Conservation (phyloP, 257 asterid species). For the Coffea canephora region DNA sequence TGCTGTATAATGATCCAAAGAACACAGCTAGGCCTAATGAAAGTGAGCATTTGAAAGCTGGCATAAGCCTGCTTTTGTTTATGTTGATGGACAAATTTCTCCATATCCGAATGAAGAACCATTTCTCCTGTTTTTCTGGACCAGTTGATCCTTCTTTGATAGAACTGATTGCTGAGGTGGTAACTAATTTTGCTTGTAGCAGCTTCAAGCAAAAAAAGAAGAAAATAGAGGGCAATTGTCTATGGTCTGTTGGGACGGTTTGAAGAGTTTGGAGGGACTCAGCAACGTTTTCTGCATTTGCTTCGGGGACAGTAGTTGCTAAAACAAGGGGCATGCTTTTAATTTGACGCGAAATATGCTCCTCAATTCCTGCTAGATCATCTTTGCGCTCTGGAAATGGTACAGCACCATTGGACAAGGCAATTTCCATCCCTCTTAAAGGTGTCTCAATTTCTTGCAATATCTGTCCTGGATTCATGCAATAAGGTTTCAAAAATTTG, state of each 20-base stretch:
- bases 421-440: constrained; percentile 72
- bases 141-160: constrained; percentile 19
- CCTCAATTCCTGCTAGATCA: constrained; percentile 27
- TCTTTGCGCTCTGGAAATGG: constrained; percentile 46
- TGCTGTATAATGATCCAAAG: constrained; percentile 64
- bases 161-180: not conserved
- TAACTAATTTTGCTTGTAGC: constrained; percentile 35
- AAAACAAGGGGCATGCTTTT: constrained; percentile 38
- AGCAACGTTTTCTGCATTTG: constrained; percentile 29
- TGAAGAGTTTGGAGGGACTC: constrained; percentile 55
- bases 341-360: constrained; percentile 39
- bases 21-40: constrained; percentile 65
- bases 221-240: constrained; percentile 54
- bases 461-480: constrained; percentile 46
- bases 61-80: constrained; percentile 43
- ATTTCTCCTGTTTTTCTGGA: constrained; percentile 16
- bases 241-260: constrained; percentile 22
- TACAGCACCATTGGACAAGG: constrained; percentile 19
- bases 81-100: constrained; percentile 23
- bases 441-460: constrained; percentile 53
- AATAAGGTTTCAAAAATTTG: constrained; percentile 43
- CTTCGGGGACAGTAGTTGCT: constrained; percentile 43
- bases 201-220: constrained; percentile 69
- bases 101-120: constrained; percentile 11
- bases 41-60: constrained; percentile 66